Evolutionary conservation across 257 asterid genomes (phyloP).

Genomic region (Echites panduratus): DNA sequence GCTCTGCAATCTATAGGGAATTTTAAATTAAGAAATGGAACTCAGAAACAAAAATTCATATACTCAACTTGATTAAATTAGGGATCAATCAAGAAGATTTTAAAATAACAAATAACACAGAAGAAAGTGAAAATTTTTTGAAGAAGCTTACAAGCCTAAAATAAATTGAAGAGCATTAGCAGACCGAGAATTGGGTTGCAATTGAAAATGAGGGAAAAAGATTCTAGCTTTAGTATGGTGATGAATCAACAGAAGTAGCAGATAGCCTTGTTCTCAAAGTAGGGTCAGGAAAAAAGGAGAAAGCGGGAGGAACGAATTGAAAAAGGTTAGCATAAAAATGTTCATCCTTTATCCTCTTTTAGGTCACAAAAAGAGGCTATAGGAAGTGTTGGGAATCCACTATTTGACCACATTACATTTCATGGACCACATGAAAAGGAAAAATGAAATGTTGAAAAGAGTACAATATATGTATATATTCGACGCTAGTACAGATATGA

Average conservation of each 20-base stretch:
- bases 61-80: not conserved
- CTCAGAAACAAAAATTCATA: not conserved
- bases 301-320: not conserved
- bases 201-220: not conserved
- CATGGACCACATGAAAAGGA: not conserved
- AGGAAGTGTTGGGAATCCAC: not conserved
- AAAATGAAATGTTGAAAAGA: not conserved
- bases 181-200: not conserved
- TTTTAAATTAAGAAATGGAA: conserved; percentile 8
- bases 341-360: not conserved
- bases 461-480: not conserved
- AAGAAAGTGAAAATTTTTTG: not conserved
- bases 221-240: not conserved
- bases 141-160: not conserved
- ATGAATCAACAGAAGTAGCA: not conserved
- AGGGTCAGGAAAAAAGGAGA: not conserved
- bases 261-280: not conserved
- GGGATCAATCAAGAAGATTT: not conserved
- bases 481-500: not conserved
- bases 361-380: not conserved
- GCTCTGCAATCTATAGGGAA: conserved; percentile 57
- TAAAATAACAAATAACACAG: not conserved
- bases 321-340: not conserved
- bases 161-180: not conserved
- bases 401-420: not conserved